Evolutionary conservation across 1,139 yeast species (phyloP).

Genomic region (Pichia sp.): DNA sequence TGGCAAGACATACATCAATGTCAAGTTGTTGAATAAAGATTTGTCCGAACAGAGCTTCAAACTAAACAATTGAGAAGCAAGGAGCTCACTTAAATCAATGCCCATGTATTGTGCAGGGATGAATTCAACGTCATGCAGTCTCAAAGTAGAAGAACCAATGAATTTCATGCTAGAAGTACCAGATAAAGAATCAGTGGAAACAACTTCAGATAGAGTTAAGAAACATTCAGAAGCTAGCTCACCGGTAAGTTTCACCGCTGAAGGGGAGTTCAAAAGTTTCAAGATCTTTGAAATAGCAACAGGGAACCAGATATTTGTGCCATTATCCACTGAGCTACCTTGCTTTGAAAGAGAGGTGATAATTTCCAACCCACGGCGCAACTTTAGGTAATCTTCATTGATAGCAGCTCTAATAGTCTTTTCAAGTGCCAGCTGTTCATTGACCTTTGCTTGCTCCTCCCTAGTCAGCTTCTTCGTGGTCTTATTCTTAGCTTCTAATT

Average conservation of each 20-base stretch:
- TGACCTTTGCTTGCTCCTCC: constrained; percentile 62
- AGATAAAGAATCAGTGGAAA: constrained; percentile 16
- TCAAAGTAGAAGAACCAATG: constrained; percentile 59
- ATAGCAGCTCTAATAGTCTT: constrained; percentile 44
- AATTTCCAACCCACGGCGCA: constrained; percentile 46
- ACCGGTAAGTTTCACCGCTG: constrained; percentile 37
- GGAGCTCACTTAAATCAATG: constrained; percentile 47
- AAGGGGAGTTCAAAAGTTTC: constrained; percentile 31
- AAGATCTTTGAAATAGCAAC: constrained; percentile 45
- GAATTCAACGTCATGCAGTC: constrained; percentile 39
- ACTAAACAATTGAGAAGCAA: constrained; percentile 54
- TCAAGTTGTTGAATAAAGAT: constrained; percentile 57
- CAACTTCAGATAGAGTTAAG: constrained; percentile 25
- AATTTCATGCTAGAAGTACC: constrained; percentile 21
- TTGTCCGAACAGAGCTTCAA: constrained; percentile 71
- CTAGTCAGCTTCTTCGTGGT: constrained; percentile 53
- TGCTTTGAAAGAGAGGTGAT: constrained; percentile 45
- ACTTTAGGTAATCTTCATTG: constrained; percentile 29
- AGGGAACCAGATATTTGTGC: constrained; percentile 68
- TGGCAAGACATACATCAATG: constrained; percentile 72
- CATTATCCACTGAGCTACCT: constrained; percentile 56
- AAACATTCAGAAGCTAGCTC: constrained; percentile 26
- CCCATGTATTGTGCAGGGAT: constrained; percentile 38
- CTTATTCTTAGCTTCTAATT: constrained; percentile 46
- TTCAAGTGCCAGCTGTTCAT: constrained; percentile 59